These are phyloP conservation scores for Puccinia polysora DNA, from an alignment of 1,284 basidiomycete species.

Conservation along the genomic window DNA sequence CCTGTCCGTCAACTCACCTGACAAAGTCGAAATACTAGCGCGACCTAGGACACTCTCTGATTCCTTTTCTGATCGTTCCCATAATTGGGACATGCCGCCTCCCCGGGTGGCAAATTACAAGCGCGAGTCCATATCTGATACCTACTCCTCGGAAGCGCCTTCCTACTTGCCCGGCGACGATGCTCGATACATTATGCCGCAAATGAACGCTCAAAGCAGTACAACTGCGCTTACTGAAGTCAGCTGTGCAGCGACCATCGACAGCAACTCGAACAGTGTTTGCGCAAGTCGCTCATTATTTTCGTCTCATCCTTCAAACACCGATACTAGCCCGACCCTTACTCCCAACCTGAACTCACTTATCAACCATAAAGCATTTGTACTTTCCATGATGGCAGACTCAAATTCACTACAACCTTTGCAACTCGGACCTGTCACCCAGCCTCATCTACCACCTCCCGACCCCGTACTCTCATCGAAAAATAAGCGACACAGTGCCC, in stretches of 20 bases:
- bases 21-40: conserved; percentile 22
- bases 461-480: neutral
- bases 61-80: neutral
- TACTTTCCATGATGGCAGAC: neutral
- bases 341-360: conserved; percentile 13
- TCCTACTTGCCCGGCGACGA: conserved; percentile 24
- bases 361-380: conserved; percentile 20
- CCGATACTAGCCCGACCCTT: neutral
- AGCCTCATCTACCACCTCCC: conserved; percentile 5
- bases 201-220: too few relatives aligned
- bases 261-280: conserved; percentile 13
- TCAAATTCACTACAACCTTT: neutral
- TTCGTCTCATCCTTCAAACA: neutral
- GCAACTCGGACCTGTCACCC: neutral
- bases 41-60: neutral
- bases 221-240: conserved; percentile 15
- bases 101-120: neutral
- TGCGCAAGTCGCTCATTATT: neutral
- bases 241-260: conserved; percentile 21
- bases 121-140: conserved; percentile 10
- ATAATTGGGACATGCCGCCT: neutral
- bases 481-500: neutral
- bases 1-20: neutral
- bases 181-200: conserved; percentile 12
- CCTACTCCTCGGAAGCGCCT: conserved; percentile 14